Conservation (phyloP, 116 monocot species). For the Cymodocea nodosa region DNA sequence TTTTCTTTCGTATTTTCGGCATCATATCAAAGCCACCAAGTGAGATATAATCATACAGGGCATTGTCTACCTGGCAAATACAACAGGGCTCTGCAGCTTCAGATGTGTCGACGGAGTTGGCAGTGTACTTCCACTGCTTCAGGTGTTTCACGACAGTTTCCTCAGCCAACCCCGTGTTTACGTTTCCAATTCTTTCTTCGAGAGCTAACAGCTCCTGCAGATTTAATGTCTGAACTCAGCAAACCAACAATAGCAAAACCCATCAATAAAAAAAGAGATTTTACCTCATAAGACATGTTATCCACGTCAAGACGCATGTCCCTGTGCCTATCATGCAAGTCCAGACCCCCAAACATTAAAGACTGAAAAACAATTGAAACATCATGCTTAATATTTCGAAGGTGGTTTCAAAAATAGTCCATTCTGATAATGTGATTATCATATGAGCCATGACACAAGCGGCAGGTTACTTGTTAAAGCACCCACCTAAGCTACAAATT, state of each 20-base stretch:
- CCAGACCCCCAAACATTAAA: slow-evolving; percentile 27
- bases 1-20: too few relatives aligned
- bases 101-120: slow-evolving; percentile 1
- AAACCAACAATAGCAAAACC: neutral
- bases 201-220: slow-evolving; percentile 84
- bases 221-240: neutral
- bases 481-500: too few relatives aligned
- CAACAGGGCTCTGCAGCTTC: slow-evolving; percentile 68
- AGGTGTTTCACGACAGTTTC: slow-evolving; percentile 55
- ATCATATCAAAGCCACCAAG: neutral
- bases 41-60: neutral
- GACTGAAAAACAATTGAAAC: slow-evolving; percentile 32
- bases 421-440: too few relatives aligned
- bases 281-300: slow-evolving; percentile 97
- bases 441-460: too few relatives aligned
- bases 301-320: slow-evolving; percentile 97
- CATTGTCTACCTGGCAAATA: slow-evolving; percentile 56
- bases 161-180: slow-evolving; percentile 77
- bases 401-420: too few relatives aligned
- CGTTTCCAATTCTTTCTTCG: slow-evolving; percentile 85
- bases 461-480: too few relatives aligned
- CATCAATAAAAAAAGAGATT: neutral
- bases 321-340: slow-evolving; percentile 74
- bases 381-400: neutral
- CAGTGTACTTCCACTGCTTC: slow-evolving; percentile 38